phyloP scores from a whole-genome alignment of 371 early-diverging fungal species.

The Rhizopus microsporus region DNA sequence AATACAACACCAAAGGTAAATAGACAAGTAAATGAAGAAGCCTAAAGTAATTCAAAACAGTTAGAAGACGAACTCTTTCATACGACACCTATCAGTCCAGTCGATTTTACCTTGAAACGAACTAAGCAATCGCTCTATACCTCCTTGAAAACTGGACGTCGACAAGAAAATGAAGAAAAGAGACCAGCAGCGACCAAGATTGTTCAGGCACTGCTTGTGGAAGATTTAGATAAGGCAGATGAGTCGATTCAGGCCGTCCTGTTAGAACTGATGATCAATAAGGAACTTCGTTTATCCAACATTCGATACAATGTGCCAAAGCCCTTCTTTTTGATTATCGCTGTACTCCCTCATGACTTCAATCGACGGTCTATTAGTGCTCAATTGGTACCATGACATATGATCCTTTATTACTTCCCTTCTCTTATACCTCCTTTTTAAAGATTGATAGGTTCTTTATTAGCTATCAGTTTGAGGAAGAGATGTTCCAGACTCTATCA shows the following conservation, averaged over 20 bases:
- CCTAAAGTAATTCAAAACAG: neutral
- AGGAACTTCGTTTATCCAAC: slow-evolving; percentile 50
- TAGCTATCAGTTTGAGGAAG: slow-evolving; percentile 51
- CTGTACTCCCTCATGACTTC: slow-evolving; percentile 34
- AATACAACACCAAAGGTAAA: slow-evolving; percentile 18
- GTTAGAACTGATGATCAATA: slow-evolving; percentile 55
- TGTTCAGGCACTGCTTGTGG: slow-evolving; percentile 51
- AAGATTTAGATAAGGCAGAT: slow-evolving; percentile 45
- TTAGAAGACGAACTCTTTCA: slow-evolving; percentile 12
- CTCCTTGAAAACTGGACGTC: slow-evolving; percentile 8
- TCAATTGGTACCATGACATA: slow-evolving; percentile 29
- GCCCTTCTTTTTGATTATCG: slow-evolving; percentile 45
- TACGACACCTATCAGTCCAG: slow-evolving; percentile 43
- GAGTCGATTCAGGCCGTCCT: slow-evolving; percentile 48
- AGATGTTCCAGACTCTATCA: slow-evolving; percentile 23
- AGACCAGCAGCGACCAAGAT: slow-evolving; percentile 24
- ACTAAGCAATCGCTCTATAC: slow-evolving; percentile 11
- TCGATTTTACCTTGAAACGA: slow-evolving; percentile 41
- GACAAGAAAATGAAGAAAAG: slow-evolving; percentile 26
- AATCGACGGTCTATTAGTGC: slow-evolving; percentile 27
- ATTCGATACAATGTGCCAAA: slow-evolving; percentile 55
- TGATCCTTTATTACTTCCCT: neutral
- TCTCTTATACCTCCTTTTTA: neutral
- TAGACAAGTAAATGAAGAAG: neutral
- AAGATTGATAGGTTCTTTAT: slow-evolving; percentile 60